Percentiles rank a stretch among this genome's conserved stretches.
These are phyloP conservation scores for Hansenula sp. DNA, from an alignment of 1,139 yeast species.

Conservation along the genomic window DNA sequence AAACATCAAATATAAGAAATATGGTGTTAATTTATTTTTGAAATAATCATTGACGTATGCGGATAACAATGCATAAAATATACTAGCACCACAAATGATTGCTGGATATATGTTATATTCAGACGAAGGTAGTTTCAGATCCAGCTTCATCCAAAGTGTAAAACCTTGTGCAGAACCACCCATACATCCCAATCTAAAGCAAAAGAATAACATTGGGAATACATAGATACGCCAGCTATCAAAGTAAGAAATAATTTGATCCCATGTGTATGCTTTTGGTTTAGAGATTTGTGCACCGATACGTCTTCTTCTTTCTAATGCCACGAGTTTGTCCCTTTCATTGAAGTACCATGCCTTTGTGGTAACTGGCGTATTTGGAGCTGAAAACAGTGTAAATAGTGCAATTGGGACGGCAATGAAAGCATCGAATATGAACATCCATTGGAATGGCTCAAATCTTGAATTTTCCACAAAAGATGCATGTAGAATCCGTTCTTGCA, in stretches of 20 bases:
- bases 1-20: constrained; percentile 35
- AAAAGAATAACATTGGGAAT: constrained; percentile 41
- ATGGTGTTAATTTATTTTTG: constrained; percentile 38
- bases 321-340: constrained; percentile 30
- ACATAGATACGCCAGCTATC: constrained; percentile 43
- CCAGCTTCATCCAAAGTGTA: constrained; percentile 40
- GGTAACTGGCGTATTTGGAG: constrained; percentile 40
- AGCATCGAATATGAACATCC: constrained; percentile 53
- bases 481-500: constrained; percentile 39
- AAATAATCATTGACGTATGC: constrained; percentile 41
- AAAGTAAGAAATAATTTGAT: constrained; percentile 34
- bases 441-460: constrained; percentile 40
- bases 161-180: constrained; percentile 2
- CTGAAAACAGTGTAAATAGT: constrained; percentile 35
- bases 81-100: constrained; percentile 38
- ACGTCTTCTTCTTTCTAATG: constrained; percentile 32
- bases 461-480: constrained; percentile 29
- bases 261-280: constrained; percentile 35
- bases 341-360: constrained; percentile 36
- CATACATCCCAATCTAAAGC: constrained; percentile 42
- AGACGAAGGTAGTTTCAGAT: constrained; percentile 33
- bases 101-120: constrained; percentile 47
- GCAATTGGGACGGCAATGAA: constrained; percentile 46
- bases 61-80: constrained; percentile 33
- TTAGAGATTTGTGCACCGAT: constrained; percentile 39